Base-by-base conservation (phyloP, 2,329 filamentous ascomycete genomes). In the Apiospora aurea region DNA sequence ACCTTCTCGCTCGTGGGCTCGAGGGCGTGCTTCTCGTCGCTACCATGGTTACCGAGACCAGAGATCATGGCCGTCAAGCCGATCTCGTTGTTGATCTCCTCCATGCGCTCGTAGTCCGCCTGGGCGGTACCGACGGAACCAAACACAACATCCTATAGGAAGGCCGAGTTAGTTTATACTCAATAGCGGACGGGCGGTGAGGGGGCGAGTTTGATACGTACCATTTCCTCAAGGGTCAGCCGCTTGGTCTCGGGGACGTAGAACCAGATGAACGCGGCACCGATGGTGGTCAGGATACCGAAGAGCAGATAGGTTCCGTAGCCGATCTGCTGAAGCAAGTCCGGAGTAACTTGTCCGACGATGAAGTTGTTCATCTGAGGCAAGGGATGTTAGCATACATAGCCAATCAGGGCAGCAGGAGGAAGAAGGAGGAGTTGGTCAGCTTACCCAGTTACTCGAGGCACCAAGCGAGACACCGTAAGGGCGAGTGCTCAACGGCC, bases 251-350 rank as follows among this genome's bases (percentile, higher is more conserved):
- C 90, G 0, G 90, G 90, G 3, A 91, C 90, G 76, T 90, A 86
- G 77, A 90, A 89, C 82, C 87, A 92, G 61, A 92, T 87, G 66
- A 90, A 89, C 0, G 81, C 86, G 0, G 90, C 90, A 3, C 91
- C 91, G 0, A 91, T 74, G 71, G 87, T 89, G 0, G 89, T 93
- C 21, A 94, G 75, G 0, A 91, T 71, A 0, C 92, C 92, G 72
- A 94, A 94, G 18, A 94, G 82, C 71, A 94, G 89, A 73, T 93
- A 94, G 0, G 92, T 93, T 18, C 92, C 92, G 73, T 93, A 94
- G 0, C 85, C 88, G 70, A 94, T 92, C 16, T 81, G 78, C 2
- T 84, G 83, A 1, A 94, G 83, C 88, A 94, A 91, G 72, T 92
- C 88, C 0, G 92, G 92, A 0, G 92, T 93, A 14, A 93, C 88